A percentile compares a stretch with the other conserved stretches of the same genome.
Conservation (phyloP, 1,284 basidiomycete genomes). For the Irpex sp. region DNA sequence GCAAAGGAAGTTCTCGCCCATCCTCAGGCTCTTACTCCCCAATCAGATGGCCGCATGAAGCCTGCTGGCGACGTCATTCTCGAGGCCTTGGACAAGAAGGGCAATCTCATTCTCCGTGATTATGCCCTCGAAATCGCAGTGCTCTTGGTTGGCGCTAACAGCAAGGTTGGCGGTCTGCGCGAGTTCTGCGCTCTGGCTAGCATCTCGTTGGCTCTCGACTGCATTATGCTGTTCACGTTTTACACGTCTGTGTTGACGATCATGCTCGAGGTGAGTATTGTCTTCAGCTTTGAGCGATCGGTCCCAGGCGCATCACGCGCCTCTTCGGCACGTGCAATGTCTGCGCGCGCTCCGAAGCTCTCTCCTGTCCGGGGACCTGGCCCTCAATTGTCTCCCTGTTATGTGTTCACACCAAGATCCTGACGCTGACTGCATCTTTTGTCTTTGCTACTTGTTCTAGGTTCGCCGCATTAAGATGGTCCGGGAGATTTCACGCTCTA, state of each 20-base stretch:
- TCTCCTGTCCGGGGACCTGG: not conserved
- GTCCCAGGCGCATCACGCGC: not conserved
- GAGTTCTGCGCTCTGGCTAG: slow-evolving; percentile 97
- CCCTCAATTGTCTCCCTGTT: slow-evolving; percentile 3
- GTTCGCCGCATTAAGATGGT: slow-evolving; percentile 36
- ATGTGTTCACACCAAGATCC: slow-evolving; percentile 4
- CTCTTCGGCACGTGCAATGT: not conserved
- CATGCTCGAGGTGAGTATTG: slow-evolving; percentile 82
- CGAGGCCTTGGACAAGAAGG: slow-evolving; percentile 78
- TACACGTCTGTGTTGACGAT: slow-evolving; percentile 86
- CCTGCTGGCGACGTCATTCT: slow-evolving; percentile 84
- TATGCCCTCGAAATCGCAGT: slow-evolving; percentile 93
- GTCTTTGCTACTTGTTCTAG: slow-evolving; percentile 15
- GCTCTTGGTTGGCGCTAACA: slow-evolving; percentile 83
- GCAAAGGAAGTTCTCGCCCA: slow-evolving; percentile 90
- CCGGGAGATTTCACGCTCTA: slow-evolving; percentile 27
- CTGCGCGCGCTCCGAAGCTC: slow-evolving; percentile 1
- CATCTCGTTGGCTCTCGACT: slow-evolving; percentile 83
- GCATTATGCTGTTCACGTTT: slow-evolving; percentile 87
- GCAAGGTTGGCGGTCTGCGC: slow-evolving; percentile 84
- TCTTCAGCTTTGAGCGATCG: not conserved
- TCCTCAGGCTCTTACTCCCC: slow-evolving; percentile 63
- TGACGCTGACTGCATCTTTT: slow-evolving; percentile 12
- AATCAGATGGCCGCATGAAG: slow-evolving; percentile 51
- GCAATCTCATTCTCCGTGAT: slow-evolving; percentile 85